phyloP scores from a whole-genome alignment of 441 rosid species.

The Pelargonium myrrhifolium region DNA sequence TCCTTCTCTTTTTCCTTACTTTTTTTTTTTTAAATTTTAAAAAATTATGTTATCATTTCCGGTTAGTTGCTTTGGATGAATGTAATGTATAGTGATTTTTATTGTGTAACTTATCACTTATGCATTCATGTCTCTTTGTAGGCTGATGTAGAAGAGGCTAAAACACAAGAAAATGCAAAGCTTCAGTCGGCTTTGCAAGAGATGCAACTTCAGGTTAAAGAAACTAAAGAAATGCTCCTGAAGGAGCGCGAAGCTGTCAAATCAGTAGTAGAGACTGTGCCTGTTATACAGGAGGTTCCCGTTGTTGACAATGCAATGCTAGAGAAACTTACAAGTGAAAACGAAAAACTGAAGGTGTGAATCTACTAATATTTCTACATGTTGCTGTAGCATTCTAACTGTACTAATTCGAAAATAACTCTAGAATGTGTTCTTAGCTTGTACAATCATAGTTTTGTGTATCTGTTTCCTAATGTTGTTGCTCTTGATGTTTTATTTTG shows the following conservation, averaged over 20 bases:
- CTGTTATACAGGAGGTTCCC: slow-evolving; percentile 74
- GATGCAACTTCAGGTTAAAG: slow-evolving; percentile 60
- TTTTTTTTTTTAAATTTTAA: too few relatives aligned
- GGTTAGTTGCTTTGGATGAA: background rate
- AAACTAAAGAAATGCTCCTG: slow-evolving; percentile 65
- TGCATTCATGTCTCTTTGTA: slow-evolving; percentile 26
- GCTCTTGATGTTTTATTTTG: background rate
- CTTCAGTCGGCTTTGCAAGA: slow-evolving; percentile 65
- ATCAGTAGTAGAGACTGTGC: slow-evolving; percentile 34
- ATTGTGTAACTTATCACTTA: slow-evolving; percentile 34
- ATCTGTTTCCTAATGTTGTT: background rate
- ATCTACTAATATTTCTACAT: background rate
- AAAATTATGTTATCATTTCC: background rate
- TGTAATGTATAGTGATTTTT: background rate
- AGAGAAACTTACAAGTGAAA: slow-evolving; percentile 67
- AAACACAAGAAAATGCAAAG: slow-evolving; percentile 46
- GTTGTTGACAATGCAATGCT: slow-evolving; percentile 49
- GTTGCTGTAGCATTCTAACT: background rate
- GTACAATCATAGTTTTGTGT: background rate
- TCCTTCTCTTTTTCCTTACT: too few relatives aligned
- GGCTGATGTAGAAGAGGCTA: slow-evolving; percentile 58
- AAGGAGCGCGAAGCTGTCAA: slow-evolving; percentile 76
- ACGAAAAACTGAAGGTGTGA: slow-evolving; percentile 76
- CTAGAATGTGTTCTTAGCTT: background rate
- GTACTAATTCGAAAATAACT: background rate